Percentiles rank a stretch among this genome's conserved stretches.
Conservation (phyloP, 441 rosid genomes). For the Rhodomyrtus psidioides region DNA sequence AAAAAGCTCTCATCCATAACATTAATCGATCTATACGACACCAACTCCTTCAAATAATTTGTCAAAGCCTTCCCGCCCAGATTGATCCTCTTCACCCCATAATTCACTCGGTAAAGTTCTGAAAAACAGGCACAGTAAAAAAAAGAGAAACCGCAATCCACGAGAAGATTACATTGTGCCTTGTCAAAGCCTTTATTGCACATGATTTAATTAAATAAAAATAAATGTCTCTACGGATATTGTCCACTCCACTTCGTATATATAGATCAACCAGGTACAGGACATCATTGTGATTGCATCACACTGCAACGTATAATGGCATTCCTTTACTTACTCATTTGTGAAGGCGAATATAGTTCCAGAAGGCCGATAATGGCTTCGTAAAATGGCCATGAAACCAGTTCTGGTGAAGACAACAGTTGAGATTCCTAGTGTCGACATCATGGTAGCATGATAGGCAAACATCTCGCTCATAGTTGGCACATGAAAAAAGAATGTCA, state of each 20-base stretch:
- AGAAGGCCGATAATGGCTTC: conserved; percentile 91
- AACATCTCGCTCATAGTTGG: conserved; percentile 98
- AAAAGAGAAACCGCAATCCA: conserved; percentile 92
- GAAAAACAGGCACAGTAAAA: conserved; percentile 80
- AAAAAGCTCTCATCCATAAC: conserved; percentile 84
- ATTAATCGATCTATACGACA: conserved; percentile 72
- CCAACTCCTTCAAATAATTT: conserved; percentile 80
- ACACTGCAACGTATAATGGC: background rate
- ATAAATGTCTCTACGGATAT: background rate
- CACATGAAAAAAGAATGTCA: conserved; percentile 14
- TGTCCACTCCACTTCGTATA: background rate
- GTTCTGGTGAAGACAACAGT: conserved; percentile 94
- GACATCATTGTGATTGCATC: background rate
- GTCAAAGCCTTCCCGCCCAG: conserved; percentile 93
- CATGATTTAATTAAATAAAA: background rate
- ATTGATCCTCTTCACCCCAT: conserved; percentile 78
- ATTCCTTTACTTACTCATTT: conserved; percentile 53
- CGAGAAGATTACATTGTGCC: conserved; percentile 73
- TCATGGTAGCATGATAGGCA: conserved; percentile 99
- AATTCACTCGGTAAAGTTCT: conserved; percentile 51
- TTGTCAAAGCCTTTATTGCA: background rate
- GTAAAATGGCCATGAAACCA: conserved; percentile 87
- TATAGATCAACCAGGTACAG: background rate
- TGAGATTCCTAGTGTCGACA: conserved; percentile 95
- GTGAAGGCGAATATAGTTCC: conserved; percentile 98